Evolutionary conservation across 2,329 filamentous ascomycete genomes (phyloP), one percentile per base, ranked within the genome.

Genomic region (Septoria linicola): DNA sequence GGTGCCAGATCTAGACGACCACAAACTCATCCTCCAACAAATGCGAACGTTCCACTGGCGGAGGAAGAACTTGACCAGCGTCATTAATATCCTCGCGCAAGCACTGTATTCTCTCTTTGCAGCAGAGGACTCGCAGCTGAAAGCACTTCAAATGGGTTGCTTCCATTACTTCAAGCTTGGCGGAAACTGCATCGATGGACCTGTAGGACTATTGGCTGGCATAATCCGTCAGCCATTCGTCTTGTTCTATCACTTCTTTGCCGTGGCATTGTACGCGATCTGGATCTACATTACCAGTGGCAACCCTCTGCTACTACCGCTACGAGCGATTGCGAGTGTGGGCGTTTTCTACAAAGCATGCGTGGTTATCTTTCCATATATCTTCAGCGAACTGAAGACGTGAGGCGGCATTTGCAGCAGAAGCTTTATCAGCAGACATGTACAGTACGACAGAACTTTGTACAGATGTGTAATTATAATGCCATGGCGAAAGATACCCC

Each of bases 31-130:
- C 4, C 72, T 84, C 47, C 72, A 73, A 44, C 87, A 87, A 61
- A 82, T 97, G 76, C 73, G 77, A 10, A 70, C 76, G 13, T 93
- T 97, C 73, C 90, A 97, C 78, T 95, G 89, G 88, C 77, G 78
- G 60, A 83, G 93, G 64, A 97, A 97, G 75, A 75, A 78, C 58
- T 77, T 90, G 42, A 89, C 88, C 0, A 83, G 83, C 46, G 91
- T 96, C 61, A 93, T 99, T 78, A 99, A 99, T 72, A 95, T 97
- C 62, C 83, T 99, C n/a, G 92, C 93, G 1, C 88, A 93, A 76
- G 91, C 93, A 0, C 80, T 99, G 1, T 99, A 99, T 74, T 78
- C 81, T 25, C 81, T 99, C 10, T 99, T 97, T 68, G 89, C 92
- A 13, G 93, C 92, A 44, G 78, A 95, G 68, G 86, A 88, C 70